phyloP scores from a whole-genome alignment of 345 rosid genomes.

The Cardamine resedifolia region DNA sequence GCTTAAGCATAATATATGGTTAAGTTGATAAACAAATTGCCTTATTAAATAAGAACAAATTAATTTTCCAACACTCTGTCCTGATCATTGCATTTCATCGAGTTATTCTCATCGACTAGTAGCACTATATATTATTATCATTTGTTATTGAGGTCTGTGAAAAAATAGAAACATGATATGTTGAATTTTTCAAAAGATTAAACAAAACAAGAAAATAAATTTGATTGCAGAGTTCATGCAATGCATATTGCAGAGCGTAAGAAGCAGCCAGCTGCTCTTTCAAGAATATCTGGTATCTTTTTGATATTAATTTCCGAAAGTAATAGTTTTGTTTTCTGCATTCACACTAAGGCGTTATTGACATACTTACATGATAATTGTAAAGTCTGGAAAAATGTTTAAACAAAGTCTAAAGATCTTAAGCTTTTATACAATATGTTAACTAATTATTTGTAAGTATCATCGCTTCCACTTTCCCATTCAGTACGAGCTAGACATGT shows the following conservation, averaged over 20 bases:
- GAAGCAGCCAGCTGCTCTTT: slow-evolving; percentile 25
- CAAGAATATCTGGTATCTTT: slow-evolving; percentile 41
- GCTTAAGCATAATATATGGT: slow-evolving; percentile 34
- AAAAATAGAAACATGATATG: slow-evolving; percentile 16
- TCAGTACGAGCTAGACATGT: not conserved
- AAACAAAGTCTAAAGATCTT: not conserved
- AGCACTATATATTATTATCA: slow-evolving; percentile 6
- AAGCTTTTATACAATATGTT: not conserved
- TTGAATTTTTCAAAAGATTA: slow-evolving; percentile 25
- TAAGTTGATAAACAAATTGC: slow-evolving; percentile 21
- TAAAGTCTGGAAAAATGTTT: not conserved
- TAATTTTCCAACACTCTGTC: slow-evolving; percentile 19
- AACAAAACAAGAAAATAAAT: not conserved
- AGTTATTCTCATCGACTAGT: slow-evolving; percentile 19
- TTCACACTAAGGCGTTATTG: slow-evolving; percentile 12
- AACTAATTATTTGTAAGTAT: not conserved
- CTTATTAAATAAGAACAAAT: not conserved
- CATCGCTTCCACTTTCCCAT: not conserved
- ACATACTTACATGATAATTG: not conserved
- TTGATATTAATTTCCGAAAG: not conserved
- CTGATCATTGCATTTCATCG: slow-evolving; percentile 29
- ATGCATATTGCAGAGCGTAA: slow-evolving; percentile 32
- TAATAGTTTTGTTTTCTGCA: slow-evolving; percentile 7
- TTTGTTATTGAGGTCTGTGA: not conserved
- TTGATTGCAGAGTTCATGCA: slow-evolving; percentile 35